phyloP scores from a whole-genome alignment of 441 rosid species.

The Hura crepitans region DNA sequence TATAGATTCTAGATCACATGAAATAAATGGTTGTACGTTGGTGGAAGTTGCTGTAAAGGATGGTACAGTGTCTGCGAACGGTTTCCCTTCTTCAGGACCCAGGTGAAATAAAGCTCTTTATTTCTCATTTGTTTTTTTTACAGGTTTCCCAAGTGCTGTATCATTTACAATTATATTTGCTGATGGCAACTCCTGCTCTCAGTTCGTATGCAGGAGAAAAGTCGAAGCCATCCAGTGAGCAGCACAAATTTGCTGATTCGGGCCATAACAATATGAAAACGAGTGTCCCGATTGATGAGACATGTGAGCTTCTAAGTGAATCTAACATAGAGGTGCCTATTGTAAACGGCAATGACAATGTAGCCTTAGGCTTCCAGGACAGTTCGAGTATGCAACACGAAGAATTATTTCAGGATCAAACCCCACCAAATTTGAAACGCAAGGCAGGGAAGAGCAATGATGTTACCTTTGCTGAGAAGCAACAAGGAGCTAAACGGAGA shows the following conservation, averaged over 20 bases:
- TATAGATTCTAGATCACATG: slow-evolving; percentile 35
- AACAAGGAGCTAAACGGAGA: slow-evolving; percentile 35
- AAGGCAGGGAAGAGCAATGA: slow-evolving; percentile 33
- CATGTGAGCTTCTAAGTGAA: slow-evolving; percentile 36
- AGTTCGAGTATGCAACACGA: slow-evolving; percentile 49
- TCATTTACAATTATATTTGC: background rate
- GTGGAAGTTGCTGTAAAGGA: slow-evolving; percentile 37
- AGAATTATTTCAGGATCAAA: too few species aligned
- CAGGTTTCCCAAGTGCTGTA: too few species aligned
- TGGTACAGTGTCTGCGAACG: slow-evolving; percentile 37
- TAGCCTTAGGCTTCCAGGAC: slow-evolving; percentile 41
- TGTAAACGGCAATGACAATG: slow-evolving; percentile 19
- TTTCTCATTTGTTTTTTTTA: background rate
- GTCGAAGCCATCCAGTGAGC: slow-evolving; percentile 29
- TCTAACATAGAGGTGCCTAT: slow-evolving; percentile 38
- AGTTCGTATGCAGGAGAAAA: slow-evolving; percentile 39
- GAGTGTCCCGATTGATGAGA: slow-evolving; percentile 22
- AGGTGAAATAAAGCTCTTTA: slow-evolving; percentile 34
- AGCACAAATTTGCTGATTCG: slow-evolving; percentile 23
- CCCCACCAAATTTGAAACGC: slow-evolving; percentile 31
- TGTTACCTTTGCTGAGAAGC: slow-evolving; percentile 33
- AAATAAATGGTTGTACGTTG: slow-evolving; percentile 26
- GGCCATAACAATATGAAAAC: slow-evolving; percentile 19
- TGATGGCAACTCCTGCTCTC: slow-evolving; percentile 16
- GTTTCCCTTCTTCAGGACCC: slow-evolving; percentile 44